Conservation (phyloP, 352 stramenopile genomes). For the Phytopythium kandeliae region DNA sequence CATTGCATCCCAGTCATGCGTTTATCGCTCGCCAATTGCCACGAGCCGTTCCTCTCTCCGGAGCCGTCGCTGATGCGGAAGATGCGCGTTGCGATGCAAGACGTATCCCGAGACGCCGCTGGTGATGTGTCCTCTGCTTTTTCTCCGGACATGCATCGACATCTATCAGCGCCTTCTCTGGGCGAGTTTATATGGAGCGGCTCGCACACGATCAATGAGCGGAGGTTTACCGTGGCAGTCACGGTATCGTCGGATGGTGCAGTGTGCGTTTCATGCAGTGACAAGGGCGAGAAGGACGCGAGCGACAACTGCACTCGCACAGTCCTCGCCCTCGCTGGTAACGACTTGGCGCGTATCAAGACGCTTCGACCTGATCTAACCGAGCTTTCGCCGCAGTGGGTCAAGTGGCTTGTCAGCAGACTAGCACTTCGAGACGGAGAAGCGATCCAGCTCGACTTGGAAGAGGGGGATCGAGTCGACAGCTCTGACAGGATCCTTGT, state of each 20-base stretch:
- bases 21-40: constrained; percentile 6
- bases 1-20: not conserved
- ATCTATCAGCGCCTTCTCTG: not conserved
- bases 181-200: not conserved
- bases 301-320: not conserved
- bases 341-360: constrained; percentile 17
- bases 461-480: constrained; percentile 2
- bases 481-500: constrained; percentile 7
- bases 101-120: not conserved
- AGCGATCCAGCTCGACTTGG: constrained; percentile 22
- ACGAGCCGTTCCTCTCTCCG: constrained; percentile 20
- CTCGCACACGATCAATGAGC: not conserved
- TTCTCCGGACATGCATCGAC: not conserved
- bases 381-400: constrained; percentile 29
- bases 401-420: constrained; percentile 27
- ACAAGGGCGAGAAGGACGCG: not conserved
- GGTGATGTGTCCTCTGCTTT: too few species aligned
- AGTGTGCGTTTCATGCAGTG: not conserved
- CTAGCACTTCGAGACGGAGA: constrained; percentile 14
- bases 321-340: constrained; percentile 12
- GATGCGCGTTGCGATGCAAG: not conserved
- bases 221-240: not conserved
- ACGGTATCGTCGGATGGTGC: not conserved
- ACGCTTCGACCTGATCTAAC: constrained; percentile 23
- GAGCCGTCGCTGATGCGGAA: constrained; percentile 3